A percentile compares a stretch with the other conserved stretches of the same genome.
Conservation (phyloP, 495 filamentous ascomycete genomes). For the Paragyromitra xinjiangensis region DNA sequence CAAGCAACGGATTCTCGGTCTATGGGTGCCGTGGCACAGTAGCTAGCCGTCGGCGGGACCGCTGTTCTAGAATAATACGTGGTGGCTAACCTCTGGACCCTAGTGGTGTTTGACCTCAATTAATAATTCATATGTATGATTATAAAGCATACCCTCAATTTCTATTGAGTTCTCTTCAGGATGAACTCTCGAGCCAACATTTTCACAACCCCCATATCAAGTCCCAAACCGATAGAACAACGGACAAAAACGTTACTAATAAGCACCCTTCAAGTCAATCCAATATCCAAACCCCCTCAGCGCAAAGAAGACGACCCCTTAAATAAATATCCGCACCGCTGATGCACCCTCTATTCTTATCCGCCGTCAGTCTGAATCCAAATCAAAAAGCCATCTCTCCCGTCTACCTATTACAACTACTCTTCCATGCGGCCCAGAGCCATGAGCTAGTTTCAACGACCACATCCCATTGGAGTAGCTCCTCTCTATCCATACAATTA, state of each 20-base stretch:
- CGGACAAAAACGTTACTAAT: slow-evolving; percentile 4
- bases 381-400: slow-evolving; percentile 2
- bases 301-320: background rate
- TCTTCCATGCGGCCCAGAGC: background rate
- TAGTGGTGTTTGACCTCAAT: background rate
- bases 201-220: slow-evolving; percentile 7
- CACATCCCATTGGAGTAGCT: background rate
- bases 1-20: too few species aligned
- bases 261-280: background rate
- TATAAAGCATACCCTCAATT: background rate
- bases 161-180: background rate
- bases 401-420: background rate
- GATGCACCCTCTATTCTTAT: slow-evolving; percentile 1
- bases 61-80: background rate
- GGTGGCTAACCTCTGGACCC: slow-evolving; percentile 4
- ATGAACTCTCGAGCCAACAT: background rate
- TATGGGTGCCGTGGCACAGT: background rate
- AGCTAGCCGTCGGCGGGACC: background rate
- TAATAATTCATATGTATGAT: background rate
- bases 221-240: background rate
- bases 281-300: background rate
- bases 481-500: background rate
- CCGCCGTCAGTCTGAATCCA: background rate
- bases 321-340: slow-evolving; percentile 1
- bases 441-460: background rate